phyloP scores from a whole-genome alignment of 2,329 filamentous ascomycete species.

The Rhynchosporium agropyri region DNA sequence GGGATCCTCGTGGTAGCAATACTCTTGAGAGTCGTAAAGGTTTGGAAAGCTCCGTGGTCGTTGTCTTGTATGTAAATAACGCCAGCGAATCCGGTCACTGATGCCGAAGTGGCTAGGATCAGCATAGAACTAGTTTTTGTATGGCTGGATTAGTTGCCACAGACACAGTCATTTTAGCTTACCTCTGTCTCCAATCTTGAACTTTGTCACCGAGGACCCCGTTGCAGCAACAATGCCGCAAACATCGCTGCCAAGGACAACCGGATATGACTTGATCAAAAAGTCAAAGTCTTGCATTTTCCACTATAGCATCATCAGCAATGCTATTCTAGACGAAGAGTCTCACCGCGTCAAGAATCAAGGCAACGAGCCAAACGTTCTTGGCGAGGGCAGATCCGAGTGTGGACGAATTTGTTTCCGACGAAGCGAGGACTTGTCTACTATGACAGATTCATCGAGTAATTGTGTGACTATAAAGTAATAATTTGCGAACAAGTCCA shows the following conservation, averaged over 20 bases:
- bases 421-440: no score
- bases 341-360: background rate
- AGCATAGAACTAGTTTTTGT: background rate
- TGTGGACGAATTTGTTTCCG: no score
- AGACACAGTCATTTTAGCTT: background rate
- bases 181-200: conserved; percentile 38
- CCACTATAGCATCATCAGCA: conserved; percentile 14
- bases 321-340: background rate
- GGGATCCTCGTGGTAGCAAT: conserved; percentile 43
- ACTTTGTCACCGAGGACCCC: conserved; percentile 29
- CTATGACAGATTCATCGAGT: no score
- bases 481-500: no score
- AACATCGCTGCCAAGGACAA: conserved; percentile 43
- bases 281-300: conserved; percentile 40
- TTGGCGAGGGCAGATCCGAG: no score
- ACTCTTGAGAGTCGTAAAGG: conserved; percentile 48
- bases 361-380: background rate
- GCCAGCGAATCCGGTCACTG: conserved; percentile 47
- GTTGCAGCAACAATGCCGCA: conserved; percentile 26
- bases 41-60: conserved; percentile 46
- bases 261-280: conserved; percentile 37
- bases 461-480: no score
- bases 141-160: background rate
- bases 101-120: background rate
- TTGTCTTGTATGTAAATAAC: conserved; percentile 48